Evolutionary conservation across 2,329 filamentous ascomycete species (phyloP).

Genomic region (Ophiostoma sp.): DNA sequence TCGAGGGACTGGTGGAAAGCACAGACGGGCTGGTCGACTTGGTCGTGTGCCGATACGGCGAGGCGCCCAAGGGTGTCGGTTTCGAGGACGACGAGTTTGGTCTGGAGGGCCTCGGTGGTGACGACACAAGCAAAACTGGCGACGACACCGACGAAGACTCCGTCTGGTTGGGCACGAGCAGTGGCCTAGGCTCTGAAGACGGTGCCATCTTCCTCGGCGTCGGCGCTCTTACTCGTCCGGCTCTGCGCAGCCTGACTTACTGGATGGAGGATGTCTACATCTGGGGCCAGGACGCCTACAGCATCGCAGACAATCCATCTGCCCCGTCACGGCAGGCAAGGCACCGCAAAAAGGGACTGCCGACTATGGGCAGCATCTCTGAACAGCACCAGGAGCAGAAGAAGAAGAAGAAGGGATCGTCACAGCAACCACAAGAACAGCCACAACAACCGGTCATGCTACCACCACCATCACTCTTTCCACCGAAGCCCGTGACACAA

Average conservation of each 20-base stretch:
- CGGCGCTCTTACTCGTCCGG: slow-evolving; percentile 69
- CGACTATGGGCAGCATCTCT: slow-evolving; percentile 23
- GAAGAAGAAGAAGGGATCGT: not conserved
- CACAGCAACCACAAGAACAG: not conserved
- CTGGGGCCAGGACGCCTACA: slow-evolving; percentile 82
- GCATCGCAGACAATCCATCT: slow-evolving; percentile 74
- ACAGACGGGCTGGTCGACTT: slow-evolving; percentile 86
- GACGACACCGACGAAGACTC: not conserved
- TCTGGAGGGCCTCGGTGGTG: not conserved
- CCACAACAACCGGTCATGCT: not conserved
- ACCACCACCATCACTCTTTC: slow-evolving; percentile 25
- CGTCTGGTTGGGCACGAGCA: slow-evolving; percentile 73
- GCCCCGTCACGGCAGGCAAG: slow-evolving; percentile 57
- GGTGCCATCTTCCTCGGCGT: slow-evolving; percentile 84
- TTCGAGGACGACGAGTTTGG: slow-evolving; percentile 30
- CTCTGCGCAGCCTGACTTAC: slow-evolving; percentile 69
- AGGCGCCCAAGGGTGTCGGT: slow-evolving; percentile 26
- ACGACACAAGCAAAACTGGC: slow-evolving; percentile 30
- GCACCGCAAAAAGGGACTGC: slow-evolving; percentile 35
- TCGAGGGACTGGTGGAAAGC: slow-evolving; percentile 80
- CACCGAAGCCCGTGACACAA: slow-evolving; percentile 32
- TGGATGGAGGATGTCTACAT: slow-evolving; percentile 90
- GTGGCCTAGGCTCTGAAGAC: slow-evolving; percentile 68
- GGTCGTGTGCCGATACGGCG: slow-evolving; percentile 81
- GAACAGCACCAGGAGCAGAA: slow-evolving; percentile 24